Evolutionary conservation across 176 grass and related monocot species (phyloP).

Genomic region (Carex cristatella): DNA sequence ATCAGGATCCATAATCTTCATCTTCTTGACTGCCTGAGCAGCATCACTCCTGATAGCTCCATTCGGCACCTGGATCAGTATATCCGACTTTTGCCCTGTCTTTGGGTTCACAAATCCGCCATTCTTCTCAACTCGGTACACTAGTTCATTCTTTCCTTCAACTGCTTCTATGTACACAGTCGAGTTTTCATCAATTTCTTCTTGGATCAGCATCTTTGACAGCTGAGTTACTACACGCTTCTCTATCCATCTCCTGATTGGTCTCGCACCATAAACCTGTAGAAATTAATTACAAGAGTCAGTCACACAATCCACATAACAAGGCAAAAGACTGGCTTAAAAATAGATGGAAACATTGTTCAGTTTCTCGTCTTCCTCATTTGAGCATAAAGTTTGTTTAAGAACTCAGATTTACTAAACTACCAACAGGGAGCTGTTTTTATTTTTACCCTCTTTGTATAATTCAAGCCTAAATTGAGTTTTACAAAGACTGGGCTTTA

Average conservation of each 20-base stretch:
- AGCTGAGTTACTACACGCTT: slow-evolving; percentile 74
- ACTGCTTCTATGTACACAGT: slow-evolving; percentile 61
- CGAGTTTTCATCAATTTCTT: slow-evolving; percentile 82
- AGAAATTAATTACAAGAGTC: not conserved
- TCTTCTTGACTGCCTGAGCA: slow-evolving; percentile 50
- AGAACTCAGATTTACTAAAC: not conserved
- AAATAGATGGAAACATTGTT: not conserved
- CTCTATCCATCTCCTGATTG: slow-evolving; percentile 85
- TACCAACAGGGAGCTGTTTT: not conserved
- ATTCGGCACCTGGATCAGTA: slow-evolving; percentile 67
- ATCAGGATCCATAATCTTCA: slow-evolving; percentile 35
- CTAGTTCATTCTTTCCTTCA: slow-evolving; percentile 42
- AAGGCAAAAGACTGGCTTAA: not conserved
- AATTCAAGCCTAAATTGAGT: not conserved
- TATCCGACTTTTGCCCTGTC: slow-evolving; percentile 62
- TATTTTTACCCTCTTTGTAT: not conserved
- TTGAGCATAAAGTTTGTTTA: not conserved
- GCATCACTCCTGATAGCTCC: slow-evolving; percentile 19
- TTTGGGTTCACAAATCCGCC: slow-evolving; percentile 59
- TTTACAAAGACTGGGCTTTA: not conserved
- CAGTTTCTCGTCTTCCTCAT: not conserved
- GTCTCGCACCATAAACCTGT: slow-evolving; percentile 66
- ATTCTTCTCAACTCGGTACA: slow-evolving; percentile 49
- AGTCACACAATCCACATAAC: not conserved
- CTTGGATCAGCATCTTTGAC: slow-evolving; percentile 83